These are phyloP conservation scores for Gossypium mustelinum DNA, from an alignment of 345 rosid genomes.

Conservation along the genomic window DNA sequence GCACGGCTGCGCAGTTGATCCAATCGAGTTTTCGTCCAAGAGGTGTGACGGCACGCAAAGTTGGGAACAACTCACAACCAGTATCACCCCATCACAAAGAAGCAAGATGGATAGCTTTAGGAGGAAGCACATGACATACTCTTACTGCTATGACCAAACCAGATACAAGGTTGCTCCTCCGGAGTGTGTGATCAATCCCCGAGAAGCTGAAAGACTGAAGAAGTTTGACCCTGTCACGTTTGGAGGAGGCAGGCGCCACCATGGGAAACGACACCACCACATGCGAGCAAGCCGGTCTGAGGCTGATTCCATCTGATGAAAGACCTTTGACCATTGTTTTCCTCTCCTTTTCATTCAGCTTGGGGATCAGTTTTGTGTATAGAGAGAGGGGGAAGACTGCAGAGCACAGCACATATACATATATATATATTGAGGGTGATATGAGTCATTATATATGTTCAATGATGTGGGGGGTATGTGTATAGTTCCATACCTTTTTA, in stretches of 20 bases:
- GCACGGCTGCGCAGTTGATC: constrained; percentile 87
- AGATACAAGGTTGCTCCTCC: constrained; percentile 68
- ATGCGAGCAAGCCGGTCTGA: constrained; percentile 27
- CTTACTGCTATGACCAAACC: constrained; percentile 82
- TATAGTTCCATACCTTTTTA: constrained; percentile 29
- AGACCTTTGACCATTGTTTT: not conserved
- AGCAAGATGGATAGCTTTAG: constrained; percentile 62
- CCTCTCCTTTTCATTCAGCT: constrained; percentile 9
- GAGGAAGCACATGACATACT: constrained; percentile 78
- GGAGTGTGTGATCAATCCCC: constrained; percentile 55
- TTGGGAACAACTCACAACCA: constrained; percentile 30
- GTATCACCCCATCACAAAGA: constrained; percentile 43
- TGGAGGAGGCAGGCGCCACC: constrained; percentile 47
- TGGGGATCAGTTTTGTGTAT: constrained; percentile 37
- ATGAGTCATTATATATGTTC: constrained; percentile 4
- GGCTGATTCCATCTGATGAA: constrained; percentile 19
- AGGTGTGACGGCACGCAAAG: constrained; percentile 44
- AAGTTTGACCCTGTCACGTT: constrained; percentile 75
- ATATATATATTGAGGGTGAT: not conserved
- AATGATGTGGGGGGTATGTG: constrained; percentile 27
- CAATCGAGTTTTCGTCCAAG: constrained; percentile 45
- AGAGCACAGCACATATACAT: not conserved
- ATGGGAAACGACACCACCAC: constrained; percentile 44
- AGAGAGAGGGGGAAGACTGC: constrained; percentile 14
- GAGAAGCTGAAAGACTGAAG: constrained; percentile 60